Conservation (phyloP, 768 basidiomycete species). For the Rhodotorula toruloides region DNA sequence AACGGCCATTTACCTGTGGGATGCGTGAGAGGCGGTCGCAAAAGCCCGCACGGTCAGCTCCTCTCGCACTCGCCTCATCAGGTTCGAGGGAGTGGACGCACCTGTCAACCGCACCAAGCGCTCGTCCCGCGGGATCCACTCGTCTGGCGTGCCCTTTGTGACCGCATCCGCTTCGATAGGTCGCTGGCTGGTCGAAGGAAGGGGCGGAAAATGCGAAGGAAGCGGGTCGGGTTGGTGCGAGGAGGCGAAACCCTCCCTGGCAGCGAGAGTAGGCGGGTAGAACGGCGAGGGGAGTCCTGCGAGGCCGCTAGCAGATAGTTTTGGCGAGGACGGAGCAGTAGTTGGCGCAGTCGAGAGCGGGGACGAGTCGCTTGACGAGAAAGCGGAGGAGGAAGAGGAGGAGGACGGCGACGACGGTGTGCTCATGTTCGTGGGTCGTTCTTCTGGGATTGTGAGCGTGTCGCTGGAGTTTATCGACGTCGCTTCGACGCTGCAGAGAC, state of each 20-base stretch:
- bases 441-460: too few relatives aligned
- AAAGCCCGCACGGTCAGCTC: too few relatives aligned
- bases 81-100: too few relatives aligned
- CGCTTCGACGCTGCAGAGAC: too few relatives aligned
- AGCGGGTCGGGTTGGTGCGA: not conserved
- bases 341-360: not conserved
- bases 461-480: too few relatives aligned
- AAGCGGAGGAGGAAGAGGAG: not conserved
- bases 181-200: constrained; percentile 16
- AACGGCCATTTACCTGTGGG: constrained; percentile 57
- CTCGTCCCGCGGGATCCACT: constrained; percentile 51
- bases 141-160: constrained; percentile 48
- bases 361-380: not conserved
- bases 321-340: not conserved
- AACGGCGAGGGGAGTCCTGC: constrained; percentile 26
- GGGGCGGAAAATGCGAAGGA: constrained; percentile 24
- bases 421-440: too few relatives aligned
- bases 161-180: constrained; percentile 22
- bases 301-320: not conserved
- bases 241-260: not conserved
- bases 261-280: constrained; percentile 26
- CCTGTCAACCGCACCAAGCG: constrained; percentile 54
- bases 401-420: not conserved
- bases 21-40: not conserved
- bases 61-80: too few relatives aligned